phyloP scores from a whole-genome alignment of 108 stramenopile genomes.

The Craspedostauros australis region DNA sequence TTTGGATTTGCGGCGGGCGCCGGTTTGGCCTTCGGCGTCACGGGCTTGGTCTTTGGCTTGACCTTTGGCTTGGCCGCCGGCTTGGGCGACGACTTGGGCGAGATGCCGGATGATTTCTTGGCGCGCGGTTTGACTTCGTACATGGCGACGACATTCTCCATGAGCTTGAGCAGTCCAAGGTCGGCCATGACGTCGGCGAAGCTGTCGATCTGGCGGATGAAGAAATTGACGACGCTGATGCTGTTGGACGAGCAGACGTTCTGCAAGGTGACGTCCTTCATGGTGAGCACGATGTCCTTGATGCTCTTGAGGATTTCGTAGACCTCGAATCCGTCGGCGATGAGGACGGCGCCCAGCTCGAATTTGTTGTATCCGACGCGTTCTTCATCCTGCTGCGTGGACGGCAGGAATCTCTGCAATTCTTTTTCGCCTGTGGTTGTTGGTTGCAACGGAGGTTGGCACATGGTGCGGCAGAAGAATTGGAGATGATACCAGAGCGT shows the following conservation, averaged over 20 bases:
- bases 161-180: slow-evolving; percentile 14
- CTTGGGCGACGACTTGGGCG: no score
- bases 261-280: no score
- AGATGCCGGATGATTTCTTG: no score
- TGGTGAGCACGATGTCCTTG: slow-evolving; percentile 4
- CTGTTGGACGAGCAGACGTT: no score
- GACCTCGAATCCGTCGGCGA: slow-evolving; percentile 17
- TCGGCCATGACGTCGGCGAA: slow-evolving; percentile 24
- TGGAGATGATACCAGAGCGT: no score
- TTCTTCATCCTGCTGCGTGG: slow-evolving; percentile 20
- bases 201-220: neutral
- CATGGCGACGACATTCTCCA: slow-evolving; percentile 13
- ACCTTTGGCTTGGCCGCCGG: no score
- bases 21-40: no score
- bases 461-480: no score
- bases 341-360: slow-evolving; percentile 23
- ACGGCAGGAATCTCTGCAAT: slow-evolving; percentile 14
- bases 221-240: slow-evolving; percentile 11
- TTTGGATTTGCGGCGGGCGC: no score
- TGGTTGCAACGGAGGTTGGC: no score
- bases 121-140: slow-evolving; percentile 14
- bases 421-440: no score
- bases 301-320: slow-evolving; percentile 16
- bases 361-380: slow-evolving; percentile 21
- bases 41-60: no score